Percentiles rank a stretch among this genome's conserved stretches.
These are phyloP conservation scores for Cystoisospora suis DNA, from an alignment of 169 alveolate species.

Conservation along the genomic window DNA sequence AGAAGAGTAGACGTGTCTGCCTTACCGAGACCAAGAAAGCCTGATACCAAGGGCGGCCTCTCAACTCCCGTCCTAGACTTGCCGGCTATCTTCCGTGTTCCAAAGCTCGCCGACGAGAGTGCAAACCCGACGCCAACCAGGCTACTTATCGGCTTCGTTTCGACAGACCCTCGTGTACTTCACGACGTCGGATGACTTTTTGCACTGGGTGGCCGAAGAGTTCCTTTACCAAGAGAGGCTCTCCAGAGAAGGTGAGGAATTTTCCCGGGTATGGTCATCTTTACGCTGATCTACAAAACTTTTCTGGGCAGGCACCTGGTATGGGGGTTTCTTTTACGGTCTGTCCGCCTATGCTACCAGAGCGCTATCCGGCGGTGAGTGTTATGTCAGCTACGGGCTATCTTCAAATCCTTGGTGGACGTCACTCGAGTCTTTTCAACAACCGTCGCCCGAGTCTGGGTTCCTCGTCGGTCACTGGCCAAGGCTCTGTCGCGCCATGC, in stretches of 20 bases:
- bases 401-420: neutral
- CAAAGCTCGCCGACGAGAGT: too few species aligned
- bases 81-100: neutral
- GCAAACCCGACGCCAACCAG: too few species aligned
- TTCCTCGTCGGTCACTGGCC: too few species aligned
- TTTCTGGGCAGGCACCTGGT: too few species aligned
- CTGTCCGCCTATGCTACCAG: neutral
- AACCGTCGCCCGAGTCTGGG: too few species aligned
- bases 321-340: neutral
- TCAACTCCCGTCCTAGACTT: neutral
- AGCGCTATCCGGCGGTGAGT: neutral
- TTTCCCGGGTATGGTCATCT: neutral
- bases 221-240: neutral
- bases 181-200: neutral
- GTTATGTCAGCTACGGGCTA: neutral
- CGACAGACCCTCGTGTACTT: constrained; percentile 1
- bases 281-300: neutral
- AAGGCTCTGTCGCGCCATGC: too few species aligned
- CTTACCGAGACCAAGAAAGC: neutral
- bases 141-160: too few species aligned
- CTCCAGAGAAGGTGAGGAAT: neutral
- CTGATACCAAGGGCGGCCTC: too few species aligned
- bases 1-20: neutral
- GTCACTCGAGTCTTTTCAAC: neutral
- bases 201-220: neutral